Evolutionary conservation across 768 basidiomycete species (phyloP).

Genomic region (Phlebiopsis flavidoalba): DNA sequence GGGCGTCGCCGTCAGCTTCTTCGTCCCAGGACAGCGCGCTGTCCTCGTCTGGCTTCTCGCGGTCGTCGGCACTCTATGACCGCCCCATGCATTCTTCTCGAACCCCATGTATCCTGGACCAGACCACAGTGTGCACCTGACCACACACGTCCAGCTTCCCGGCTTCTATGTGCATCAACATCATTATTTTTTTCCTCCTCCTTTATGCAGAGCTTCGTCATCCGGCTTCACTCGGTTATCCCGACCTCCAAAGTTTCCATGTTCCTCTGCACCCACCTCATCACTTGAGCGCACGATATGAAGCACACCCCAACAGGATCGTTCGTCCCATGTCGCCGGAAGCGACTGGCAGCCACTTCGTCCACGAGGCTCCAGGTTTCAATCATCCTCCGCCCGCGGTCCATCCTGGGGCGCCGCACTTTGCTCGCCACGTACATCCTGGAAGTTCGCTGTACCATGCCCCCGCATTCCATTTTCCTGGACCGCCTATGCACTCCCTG

Average conservation of each 20-base stretch:
- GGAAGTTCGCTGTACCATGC: too few relatives aligned
- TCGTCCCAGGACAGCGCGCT: slow-evolving; percentile 1
- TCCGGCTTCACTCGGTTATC: neutral
- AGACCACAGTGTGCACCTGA: neutral
- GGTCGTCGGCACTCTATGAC: neutral
- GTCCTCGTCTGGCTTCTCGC: neutral
- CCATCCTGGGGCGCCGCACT: too few relatives aligned
- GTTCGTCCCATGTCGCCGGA: neutral
- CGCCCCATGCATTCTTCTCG: neutral
- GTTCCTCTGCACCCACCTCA: neutral
- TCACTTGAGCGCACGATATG: neutral
- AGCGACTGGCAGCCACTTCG: neutral
- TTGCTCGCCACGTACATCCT: too few relatives aligned
- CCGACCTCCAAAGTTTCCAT: neutral
- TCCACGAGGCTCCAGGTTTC: neutral
- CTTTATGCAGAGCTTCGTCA: neutral
- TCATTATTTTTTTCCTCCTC: neutral
- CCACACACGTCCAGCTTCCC: neutral
- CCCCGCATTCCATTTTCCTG: too few relatives aligned
- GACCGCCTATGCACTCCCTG: too few relatives aligned
- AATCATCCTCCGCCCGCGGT: too few relatives aligned
- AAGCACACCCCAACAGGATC: neutral
- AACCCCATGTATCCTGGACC: neutral
- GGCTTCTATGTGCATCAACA: neutral
- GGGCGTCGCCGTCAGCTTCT: neutral